phyloP scores from a whole-genome alignment of 768 basidiomycete genomes.

The Naganishia antarctica region DNA sequence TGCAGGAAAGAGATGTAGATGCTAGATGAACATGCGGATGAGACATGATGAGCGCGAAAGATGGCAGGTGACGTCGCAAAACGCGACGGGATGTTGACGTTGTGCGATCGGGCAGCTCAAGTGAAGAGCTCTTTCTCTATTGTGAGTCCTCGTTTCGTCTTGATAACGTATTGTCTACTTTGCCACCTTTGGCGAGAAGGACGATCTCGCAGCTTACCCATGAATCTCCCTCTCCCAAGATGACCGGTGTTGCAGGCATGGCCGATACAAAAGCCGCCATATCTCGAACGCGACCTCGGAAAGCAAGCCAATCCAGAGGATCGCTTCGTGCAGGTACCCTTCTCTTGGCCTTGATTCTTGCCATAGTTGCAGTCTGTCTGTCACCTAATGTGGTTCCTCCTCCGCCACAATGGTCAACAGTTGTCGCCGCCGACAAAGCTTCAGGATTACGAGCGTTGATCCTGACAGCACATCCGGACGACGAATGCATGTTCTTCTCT shows the following conservation, averaged over 20 bases:
- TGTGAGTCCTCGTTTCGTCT: too few relatives aligned
- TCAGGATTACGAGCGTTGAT: constrained; percentile 45
- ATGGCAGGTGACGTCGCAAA: background rate
- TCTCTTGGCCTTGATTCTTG: background rate
- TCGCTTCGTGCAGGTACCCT: background rate
- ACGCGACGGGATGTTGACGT: too few relatives aligned
- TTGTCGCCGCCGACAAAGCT: background rate
- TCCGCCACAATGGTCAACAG: background rate
- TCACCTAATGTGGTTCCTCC: background rate
- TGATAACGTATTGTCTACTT: too few relatives aligned
- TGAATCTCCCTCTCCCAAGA: too few relatives aligned
- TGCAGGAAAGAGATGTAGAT: constrained; percentile 3
- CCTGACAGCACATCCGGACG: constrained; percentile 89
- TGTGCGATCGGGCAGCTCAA: too few relatives aligned
- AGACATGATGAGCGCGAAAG: background rate
- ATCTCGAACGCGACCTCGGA: background rate
- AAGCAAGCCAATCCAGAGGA: background rate
- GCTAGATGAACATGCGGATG: constrained; percentile 1
- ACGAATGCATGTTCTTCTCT: constrained; percentile 90
- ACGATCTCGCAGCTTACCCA: too few relatives aligned
- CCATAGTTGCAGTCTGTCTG: background rate
- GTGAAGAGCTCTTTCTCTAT: too few relatives aligned
- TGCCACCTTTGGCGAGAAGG: too few relatives aligned
- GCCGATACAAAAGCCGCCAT: background rate
- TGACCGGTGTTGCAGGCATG: background rate